A percentile compares a stretch with the other conserved stretches of the same genome.
These are phyloP conservation scores for Colletotrichum godetiae DNA, from an alignment of 2,329 filamentous ascomycete genomes.

Conservation along the genomic window DNA sequence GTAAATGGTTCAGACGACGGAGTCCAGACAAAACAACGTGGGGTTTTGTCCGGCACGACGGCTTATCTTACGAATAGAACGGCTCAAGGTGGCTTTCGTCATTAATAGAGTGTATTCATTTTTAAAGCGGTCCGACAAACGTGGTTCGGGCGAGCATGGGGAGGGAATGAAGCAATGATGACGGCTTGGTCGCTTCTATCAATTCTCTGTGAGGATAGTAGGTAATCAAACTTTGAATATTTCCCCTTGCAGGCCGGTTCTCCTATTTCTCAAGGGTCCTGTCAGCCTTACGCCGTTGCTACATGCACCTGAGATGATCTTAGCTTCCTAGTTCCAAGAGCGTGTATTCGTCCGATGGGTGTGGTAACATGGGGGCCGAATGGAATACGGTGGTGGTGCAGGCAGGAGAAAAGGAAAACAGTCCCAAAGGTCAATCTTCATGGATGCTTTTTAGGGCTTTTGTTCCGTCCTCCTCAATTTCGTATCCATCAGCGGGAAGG, in stretches of 20 bases:
- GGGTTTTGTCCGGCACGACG: neutral
- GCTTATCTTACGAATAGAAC: neutral
- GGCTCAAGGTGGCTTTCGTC: neutral
- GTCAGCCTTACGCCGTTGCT: slow-evolving; percentile 32
- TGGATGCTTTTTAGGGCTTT: neutral
- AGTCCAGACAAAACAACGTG: neutral
- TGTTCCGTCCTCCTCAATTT: neutral
- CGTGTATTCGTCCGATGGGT: slow-evolving; percentile 17
- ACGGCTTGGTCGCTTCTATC: neutral
- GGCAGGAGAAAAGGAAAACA: neutral
- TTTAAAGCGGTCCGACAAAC: slow-evolving; percentile 5
- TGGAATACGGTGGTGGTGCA: neutral
- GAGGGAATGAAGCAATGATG: slow-evolving; percentile 15
- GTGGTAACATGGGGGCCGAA: slow-evolving; percentile 26
- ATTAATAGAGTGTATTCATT: neutral
- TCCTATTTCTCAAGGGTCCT: slow-evolving; percentile 15
- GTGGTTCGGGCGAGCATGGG: neutral
- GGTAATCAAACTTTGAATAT: slow-evolving; percentile 17
- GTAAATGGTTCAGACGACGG: slow-evolving; percentile 4
- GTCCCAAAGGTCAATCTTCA: neutral
- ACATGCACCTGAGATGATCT: slow-evolving; percentile 23
- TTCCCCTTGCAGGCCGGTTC: slow-evolving; percentile 1
- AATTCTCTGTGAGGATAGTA: neutral
- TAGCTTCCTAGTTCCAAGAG: neutral
- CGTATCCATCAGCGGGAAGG: slow-evolving; percentile 12